A percentile compares a stretch with the other conserved stretches of the same genome.
These are phyloP conservation scores for Rhododendron ferrugineum DNA, from an alignment of 148 eudicot species.

Conservation along the genomic window DNA sequence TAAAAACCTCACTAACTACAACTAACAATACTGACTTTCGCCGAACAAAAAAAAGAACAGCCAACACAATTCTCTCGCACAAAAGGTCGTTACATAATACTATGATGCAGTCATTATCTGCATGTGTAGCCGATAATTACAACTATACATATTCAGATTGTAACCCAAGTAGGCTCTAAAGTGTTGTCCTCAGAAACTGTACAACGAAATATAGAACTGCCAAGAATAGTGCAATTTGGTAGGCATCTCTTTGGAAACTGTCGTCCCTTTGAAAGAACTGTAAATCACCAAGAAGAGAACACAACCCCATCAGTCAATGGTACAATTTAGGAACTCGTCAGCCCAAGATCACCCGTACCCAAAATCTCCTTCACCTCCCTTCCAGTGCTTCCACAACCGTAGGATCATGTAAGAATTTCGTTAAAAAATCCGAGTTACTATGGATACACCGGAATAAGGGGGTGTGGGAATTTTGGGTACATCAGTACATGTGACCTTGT, in stretches of 20 bases:
- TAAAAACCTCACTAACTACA: too few relatives aligned
- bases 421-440: not conserved
- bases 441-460: not conserved
- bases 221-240: constrained; percentile 71
- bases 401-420: not conserved
- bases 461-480: not conserved
- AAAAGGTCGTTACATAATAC: not conserved
- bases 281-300: constrained; percentile 9
- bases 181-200: constrained; percentile 68
- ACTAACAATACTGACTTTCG: too few relatives aligned
- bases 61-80: not conserved
- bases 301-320: not conserved
- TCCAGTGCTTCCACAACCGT: not conserved
- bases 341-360: not conserved
- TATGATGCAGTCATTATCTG: not conserved
- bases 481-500: not conserved
- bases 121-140: not conserved
- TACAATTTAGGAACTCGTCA: not conserved
- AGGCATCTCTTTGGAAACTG: constrained; percentile 76
- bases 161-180: constrained; percentile 32
- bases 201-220: constrained; percentile 77
- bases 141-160: not conserved
- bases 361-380: not conserved
- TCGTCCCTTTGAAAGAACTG: constrained; percentile 91
- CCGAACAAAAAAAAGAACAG: not conserved